Base-by-base conservation (phyloP, 768 basidiomycete species). In the Mrakia gelida region DNA sequence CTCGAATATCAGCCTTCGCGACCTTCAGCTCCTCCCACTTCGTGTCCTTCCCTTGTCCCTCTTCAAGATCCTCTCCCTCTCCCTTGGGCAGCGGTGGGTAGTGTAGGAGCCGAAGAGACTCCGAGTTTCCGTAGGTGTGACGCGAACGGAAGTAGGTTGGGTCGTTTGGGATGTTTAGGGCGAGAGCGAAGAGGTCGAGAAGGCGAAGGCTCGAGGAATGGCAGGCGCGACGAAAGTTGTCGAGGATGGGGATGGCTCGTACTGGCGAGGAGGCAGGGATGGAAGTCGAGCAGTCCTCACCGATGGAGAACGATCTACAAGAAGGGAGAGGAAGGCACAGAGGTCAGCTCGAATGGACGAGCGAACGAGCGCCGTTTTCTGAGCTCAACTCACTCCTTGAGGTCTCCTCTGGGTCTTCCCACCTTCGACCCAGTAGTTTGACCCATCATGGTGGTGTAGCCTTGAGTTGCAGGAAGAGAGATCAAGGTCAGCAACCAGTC, bases 61-160 rank as follows among this genome's bases (percentile, higher is more conserved):
- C 71, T 18, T 49, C 54, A 8, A 45, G 26, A 16, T 70, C 70
- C 13, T 30, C 32, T 9, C 34, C 54, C 7, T n/a, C 32, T n/a
- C 73, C 73, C 38, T 73, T 56, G 30, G 54, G 73, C 6, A 73
- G 56, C 28, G 73, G 34, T 11, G 73, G 73, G 32, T 73, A 73
- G 73, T 73, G 73, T 7, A 73, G 73, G 0, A 73, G 73, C n/a
- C 73, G 18, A 26, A 73, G 54, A 1, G 52, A 56, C 38, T 73
- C 73, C 3, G 34, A 56, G 26, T 59, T 10, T 0, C 54, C 54
- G 54, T 73, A 73, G 52, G 54, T 56, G 73, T 73, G 73, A 9
- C 73, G n/a, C 16, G 41, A 45, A 7, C 52, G 30, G 34, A 73
- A 73, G 73, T 59, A 73, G 30, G 15, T n/a, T 30, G 23, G 54